Evolutionary conservation across 139 green algal genomes (phyloP), one percentile per base, ranked within the genome.

Genomic region (Haematococcus lacustris): DNA sequence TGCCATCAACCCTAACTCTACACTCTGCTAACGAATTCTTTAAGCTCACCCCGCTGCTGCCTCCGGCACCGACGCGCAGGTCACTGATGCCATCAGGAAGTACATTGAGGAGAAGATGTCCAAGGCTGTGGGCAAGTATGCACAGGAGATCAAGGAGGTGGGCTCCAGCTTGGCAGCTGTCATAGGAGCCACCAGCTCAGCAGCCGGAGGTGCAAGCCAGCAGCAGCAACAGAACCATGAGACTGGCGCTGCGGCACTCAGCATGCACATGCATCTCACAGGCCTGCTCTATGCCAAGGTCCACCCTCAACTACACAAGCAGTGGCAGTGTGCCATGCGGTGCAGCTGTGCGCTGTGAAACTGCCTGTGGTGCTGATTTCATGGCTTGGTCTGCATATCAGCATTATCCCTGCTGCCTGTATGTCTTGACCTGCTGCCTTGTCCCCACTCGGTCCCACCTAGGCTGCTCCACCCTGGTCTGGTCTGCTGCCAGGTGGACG

Each of bases 81-180:
- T 91, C 38, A 94, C 89, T 0, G 81, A 87, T 17, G 82, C 89
- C 26, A 89, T 94, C 68, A 84, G 83, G 70, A 13, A 72, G 28
- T 90, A 90, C 68, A 76, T 86, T 13, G 82, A 92, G 80, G 67
- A 88, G 3, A 94, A 94, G 71, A 76, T 94, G 2, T 69, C 65
- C 41, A 87, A 87, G 63, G 73, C 76, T 3, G 68, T 80, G 7
- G 53, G 38, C 35, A 68, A 75, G 38, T 70, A 47, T 40, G 60
- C 71, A 50, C 63, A 67, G 34, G 76, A 81, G 2, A 70, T 85
- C 64, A 91, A 89, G 72, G 78, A 89, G 57, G 82, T 91, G 0
- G 83, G 92, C 51, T 85, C 92, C 1, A 88, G 69, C 0, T 63
- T 93, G 3, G 86, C 78, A 23, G 88, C 62, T 13, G 23, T 33